Evolutionary conservation across 1,284 basidiomycete genomes (phyloP).

Genomic region (Peniophora sp.): DNA sequence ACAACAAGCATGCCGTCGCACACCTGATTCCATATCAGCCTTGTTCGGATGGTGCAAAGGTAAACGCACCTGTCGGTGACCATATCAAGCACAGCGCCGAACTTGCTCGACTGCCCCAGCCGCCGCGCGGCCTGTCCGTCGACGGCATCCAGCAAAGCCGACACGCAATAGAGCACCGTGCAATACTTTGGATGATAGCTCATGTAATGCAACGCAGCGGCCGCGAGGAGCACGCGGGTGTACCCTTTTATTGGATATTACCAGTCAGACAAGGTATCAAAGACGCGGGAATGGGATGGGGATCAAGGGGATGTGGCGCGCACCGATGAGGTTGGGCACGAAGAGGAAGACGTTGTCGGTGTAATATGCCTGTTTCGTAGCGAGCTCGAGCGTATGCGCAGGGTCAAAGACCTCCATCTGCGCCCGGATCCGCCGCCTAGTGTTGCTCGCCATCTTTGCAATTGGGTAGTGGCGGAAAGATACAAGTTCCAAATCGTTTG

Average conservation of each 20-base stretch:
- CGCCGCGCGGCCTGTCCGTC: slow-evolving; percentile 93
- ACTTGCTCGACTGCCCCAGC: slow-evolving; percentile 88
- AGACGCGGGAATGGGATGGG: slow-evolving; percentile 88
- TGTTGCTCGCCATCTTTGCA: slow-evolving; percentile 4
- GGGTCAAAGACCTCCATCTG: slow-evolving; percentile 65
- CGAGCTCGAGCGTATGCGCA: slow-evolving; percentile 73
- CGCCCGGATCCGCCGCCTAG: slow-evolving; percentile 15
- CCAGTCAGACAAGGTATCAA: slow-evolving; percentile 1
- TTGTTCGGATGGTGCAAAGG: background rate
- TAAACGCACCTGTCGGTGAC: slow-evolving; percentile 90
- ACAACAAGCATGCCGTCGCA: slow-evolving; percentile 92
- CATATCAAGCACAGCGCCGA: slow-evolving; percentile 99
- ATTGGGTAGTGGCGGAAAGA: background rate
- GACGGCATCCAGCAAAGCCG: slow-evolving; percentile 92
- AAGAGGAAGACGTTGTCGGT: slow-evolving; percentile 95
- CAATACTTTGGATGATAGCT: slow-evolving; percentile 89
- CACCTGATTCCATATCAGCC: slow-evolving; percentile 47
- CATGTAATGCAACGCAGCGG: slow-evolving; percentile 89
- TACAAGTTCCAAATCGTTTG: too few species aligned
- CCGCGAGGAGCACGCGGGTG: slow-evolving; percentile 86
- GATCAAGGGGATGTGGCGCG: slow-evolving; percentile 68
- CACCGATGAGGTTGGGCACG: slow-evolving; percentile 93
- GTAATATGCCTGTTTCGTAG: slow-evolving; percentile 68
- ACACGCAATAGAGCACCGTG: slow-evolving; percentile 85
- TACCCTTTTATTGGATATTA: slow-evolving; percentile 56